phyloP scores from a whole-genome alignment of 1,139 yeast genomes.

The Nakaseomyces bracarensis region DNA sequence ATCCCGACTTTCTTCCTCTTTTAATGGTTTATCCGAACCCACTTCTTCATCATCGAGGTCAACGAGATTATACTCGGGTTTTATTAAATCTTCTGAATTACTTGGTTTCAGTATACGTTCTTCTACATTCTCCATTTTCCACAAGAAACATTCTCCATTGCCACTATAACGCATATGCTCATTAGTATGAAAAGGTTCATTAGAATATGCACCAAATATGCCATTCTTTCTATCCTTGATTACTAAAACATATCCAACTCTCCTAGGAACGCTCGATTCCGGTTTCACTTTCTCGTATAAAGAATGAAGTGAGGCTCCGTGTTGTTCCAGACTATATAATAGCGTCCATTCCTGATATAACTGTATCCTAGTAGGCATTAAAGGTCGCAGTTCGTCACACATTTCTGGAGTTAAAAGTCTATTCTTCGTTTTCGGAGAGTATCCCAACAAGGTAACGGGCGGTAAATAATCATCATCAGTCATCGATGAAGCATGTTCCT shows the following conservation, averaged over 20 bases:
- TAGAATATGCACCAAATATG: conserved; percentile 76
- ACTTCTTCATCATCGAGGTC: conserved; percentile 11
- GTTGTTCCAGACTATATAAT: conserved; percentile 77
- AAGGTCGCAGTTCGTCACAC: conserved; percentile 63
- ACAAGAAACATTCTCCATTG: conserved; percentile 89
- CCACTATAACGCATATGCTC: conserved; percentile 76
- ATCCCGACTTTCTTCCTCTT: conserved; percentile 18
- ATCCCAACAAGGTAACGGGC: conserved; percentile 48
- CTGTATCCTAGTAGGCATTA: conserved; percentile 73
- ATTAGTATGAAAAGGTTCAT: conserved; percentile 63
- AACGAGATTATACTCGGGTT: neutral
- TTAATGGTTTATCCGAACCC: conserved; percentile 7
- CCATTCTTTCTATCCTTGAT: conserved; percentile 55
- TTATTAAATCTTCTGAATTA: conserved; percentile 7
- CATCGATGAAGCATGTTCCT: too few relatives aligned
- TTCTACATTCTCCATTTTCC: conserved; percentile 50
- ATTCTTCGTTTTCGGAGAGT: conserved; percentile 46
- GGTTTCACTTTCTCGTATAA: conserved; percentile 43
- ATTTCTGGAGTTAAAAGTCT: conserved; percentile 49
- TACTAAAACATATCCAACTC: conserved; percentile 60
- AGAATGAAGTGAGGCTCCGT: conserved; percentile 81
- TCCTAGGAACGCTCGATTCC: conserved; percentile 27
- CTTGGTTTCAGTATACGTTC: neutral
- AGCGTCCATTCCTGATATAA: conserved; percentile 70
- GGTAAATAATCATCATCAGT: conserved; percentile 36